Evolutionary conservation across 2,329 filamentous ascomycete species (phyloP).

Genomic region (Rhexocercosporidium sp.): DNA sequence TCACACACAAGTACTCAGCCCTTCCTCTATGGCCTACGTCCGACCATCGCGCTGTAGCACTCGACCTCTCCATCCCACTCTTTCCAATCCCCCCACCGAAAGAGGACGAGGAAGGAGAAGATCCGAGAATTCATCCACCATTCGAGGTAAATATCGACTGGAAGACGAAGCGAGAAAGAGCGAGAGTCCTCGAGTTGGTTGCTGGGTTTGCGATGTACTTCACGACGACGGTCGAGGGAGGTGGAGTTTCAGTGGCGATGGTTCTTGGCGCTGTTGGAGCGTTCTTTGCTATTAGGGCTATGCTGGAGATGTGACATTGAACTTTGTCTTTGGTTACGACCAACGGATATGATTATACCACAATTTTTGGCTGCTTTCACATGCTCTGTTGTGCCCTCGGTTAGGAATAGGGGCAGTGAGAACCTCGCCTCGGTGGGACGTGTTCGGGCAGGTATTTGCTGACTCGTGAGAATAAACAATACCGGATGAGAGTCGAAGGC

Average conservation of each 20-base stretch:
- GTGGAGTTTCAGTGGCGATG: slow-evolving; percentile 38
- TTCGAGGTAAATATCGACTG: slow-evolving; percentile 63
- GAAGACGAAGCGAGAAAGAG: slow-evolving; percentile 56
- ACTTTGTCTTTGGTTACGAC: neutral
- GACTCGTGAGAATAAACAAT: neutral
- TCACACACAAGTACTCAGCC: slow-evolving; percentile 68
- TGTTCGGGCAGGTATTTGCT: neutral
- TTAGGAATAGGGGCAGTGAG: neutral
- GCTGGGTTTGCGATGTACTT: slow-evolving; percentile 60
- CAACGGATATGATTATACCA: slow-evolving; percentile 5
- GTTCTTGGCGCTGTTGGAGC: slow-evolving; percentile 38
- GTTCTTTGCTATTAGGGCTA: slow-evolving; percentile 36
- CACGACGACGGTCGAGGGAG: slow-evolving; percentile 41
- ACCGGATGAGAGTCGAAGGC: neutral
- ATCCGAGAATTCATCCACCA: slow-evolving; percentile 53
- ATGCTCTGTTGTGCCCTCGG: neutral
- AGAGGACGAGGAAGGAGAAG: slow-evolving; percentile 40
- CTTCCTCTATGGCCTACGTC: slow-evolving; percentile 81
- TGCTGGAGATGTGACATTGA: slow-evolving; percentile 30
- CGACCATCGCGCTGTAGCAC: slow-evolving; percentile 84
- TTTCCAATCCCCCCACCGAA: slow-evolving; percentile 44
- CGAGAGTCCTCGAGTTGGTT: slow-evolving; percentile 61
- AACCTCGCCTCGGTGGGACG: neutral
- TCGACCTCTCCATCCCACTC: slow-evolving; percentile 72
- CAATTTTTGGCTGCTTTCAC: neutral